Percentiles rank a stretch among this genome's conserved stretches.
Evolutionary conservation across 108 stramenopile species (phyloP).

Genomic region (Discostella stelligeroides): DNA sequence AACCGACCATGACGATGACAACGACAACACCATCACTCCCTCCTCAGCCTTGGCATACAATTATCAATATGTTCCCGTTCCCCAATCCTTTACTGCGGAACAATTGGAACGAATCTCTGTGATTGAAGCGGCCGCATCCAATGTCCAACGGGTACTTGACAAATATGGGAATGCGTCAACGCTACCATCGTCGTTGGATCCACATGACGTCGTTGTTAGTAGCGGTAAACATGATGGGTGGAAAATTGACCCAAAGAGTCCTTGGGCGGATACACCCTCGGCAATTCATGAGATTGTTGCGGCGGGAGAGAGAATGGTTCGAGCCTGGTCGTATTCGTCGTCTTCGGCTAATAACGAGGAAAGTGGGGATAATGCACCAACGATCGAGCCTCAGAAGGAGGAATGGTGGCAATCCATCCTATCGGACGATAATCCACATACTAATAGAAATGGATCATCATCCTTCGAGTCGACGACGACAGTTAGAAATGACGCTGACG

Average conservation of each 20-base stretch:
- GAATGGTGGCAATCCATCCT: conserved; percentile 8
- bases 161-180: conserved; percentile 35
- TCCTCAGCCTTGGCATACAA: neutral
- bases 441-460: neutral
- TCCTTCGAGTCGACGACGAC: neutral
- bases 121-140: conserved; percentile 20
- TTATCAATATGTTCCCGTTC: neutral
- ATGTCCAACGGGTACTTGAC: conserved; percentile 12
- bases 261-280: conserved; percentile 18
- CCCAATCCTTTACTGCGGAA: neutral
- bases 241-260: conserved; percentile 24
- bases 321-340: too few relatives aligned
- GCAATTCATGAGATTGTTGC: conserved; percentile 36
- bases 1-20: neutral
- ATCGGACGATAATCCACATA: neutral
- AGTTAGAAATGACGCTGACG: neutral
- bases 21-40: neutral
- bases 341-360: neutral
- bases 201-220: neutral
- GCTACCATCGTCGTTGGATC: conserved; percentile 25
- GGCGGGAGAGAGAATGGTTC: conserved; percentile 11
- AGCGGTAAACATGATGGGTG: neutral
- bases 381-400: neutral
- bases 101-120: neutral
- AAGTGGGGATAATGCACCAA: neutral